Percentiles rank a stretch among this genome's conserved stretches.
These are phyloP conservation scores for Agrostemma githago DNA, from an alignment of 148 eudicot species.

Conservation along the genomic window DNA sequence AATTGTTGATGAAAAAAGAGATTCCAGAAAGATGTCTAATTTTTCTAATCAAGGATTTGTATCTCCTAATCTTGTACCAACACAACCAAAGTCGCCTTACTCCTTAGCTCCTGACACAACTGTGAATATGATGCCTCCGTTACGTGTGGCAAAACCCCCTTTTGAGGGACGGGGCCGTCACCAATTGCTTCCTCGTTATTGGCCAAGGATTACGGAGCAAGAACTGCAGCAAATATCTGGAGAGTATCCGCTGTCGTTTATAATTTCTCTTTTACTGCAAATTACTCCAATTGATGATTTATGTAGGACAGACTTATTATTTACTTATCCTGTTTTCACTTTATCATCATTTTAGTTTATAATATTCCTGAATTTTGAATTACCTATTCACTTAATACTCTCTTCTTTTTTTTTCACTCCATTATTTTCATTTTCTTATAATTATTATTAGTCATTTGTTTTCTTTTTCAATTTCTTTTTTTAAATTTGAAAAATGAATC, in stretches of 20 bases:
- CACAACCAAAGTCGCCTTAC: constrained; percentile 44
- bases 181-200: constrained; percentile 95
- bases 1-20: constrained; percentile 49
- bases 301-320: not conserved
- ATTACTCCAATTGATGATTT: not conserved
- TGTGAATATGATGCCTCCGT: constrained; percentile 37
- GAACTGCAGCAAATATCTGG: constrained; percentile 96
- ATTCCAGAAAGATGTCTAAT: constrained; percentile 37
- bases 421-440: too few relatives aligned
- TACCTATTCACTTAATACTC: not conserved
- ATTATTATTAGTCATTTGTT: too few relatives aligned
- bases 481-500: too few relatives aligned
- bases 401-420: not conserved
- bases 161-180: constrained; percentile 83
- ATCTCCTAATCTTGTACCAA: constrained; percentile 58
- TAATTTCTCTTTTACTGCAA: not conserved
- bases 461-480: not conserved
- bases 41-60: constrained; percentile 46
- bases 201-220: constrained; percentile 98
- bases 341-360: too few relatives aligned
- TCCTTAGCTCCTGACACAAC: constrained; percentile 48
- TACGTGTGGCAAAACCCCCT: constrained; percentile 87
- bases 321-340: not conserved
- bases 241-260: constrained; percentile 70
- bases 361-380: not conserved